Conservation (phyloP, 805 yeast species). For the Starmera quercuum region DNA sequence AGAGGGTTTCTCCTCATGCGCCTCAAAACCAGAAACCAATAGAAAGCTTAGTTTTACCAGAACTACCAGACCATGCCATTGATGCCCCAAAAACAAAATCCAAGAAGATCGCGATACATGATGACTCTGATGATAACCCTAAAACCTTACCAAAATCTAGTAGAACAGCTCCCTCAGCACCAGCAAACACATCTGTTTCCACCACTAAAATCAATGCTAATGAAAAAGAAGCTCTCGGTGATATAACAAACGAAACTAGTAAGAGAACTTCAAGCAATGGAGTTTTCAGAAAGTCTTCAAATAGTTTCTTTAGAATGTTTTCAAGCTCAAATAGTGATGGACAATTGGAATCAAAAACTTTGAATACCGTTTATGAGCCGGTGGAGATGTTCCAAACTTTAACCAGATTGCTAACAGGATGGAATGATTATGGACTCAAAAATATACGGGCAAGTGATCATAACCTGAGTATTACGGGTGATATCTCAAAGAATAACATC, state of each 20-base stretch:
- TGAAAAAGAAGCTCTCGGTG: conserved; percentile 8
- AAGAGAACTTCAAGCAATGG: conserved; percentile 15
- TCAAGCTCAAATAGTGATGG: conserved; percentile 6
- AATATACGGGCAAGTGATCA: conserved; percentile 40
- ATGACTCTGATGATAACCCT: conserved; percentile 6
- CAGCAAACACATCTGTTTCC: conserved; percentile 9
- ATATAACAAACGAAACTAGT: conserved; percentile 13
- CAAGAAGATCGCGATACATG: conserved; percentile 24
- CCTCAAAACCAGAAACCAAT: conserved; percentile 5
- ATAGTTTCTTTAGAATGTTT: conserved; percentile 28
- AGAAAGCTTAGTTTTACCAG: conserved; percentile 18
- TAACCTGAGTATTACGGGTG: conserved; percentile 45
- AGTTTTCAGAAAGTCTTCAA: conserved; percentile 20
- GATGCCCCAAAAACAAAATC: conserved; percentile 3
- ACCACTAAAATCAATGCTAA: conserved; percentile 7
- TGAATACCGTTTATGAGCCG: conserved; percentile 24
- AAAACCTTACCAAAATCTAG: conserved; percentile 10
- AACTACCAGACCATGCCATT: conserved; percentile 14
- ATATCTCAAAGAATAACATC: conserved; percentile 52
- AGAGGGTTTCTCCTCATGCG: conserved; percentile 1
- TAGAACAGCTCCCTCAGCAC: conserved; percentile 4
- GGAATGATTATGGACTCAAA: conserved; percentile 67
- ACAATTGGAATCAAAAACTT: conserved; percentile 9
- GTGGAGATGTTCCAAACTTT: conserved; percentile 60
- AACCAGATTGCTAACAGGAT: conserved; percentile 50